Base-by-base conservation (phyloP, 305 asterid species). In the Caryopteris hybrid region DNA sequence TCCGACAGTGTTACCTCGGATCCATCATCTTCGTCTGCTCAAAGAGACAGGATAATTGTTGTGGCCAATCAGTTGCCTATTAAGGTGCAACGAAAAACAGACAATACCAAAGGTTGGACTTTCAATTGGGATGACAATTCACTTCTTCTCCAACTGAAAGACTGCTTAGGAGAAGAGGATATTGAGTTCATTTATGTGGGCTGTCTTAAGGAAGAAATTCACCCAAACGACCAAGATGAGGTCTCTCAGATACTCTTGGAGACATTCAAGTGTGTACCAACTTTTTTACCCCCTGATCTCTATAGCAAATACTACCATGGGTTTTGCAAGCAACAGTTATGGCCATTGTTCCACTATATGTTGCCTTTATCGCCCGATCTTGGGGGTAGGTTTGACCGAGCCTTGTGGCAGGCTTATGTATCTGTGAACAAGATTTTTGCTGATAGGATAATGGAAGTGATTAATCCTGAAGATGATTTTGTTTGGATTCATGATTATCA, bases 301-400 rank as follows among this genome's bases (percentile, higher is more conserved):
- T 91, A 70, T 53, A 85, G 74, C 34, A 74, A 83, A 42, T 88
- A 70, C 82, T 91, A 91, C 69, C 97, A 91, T 58, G 97, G 97
- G 1, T 91, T 91, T 54, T 91, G 97, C 70, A 91, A 91, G 53
- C 97, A 91, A 58, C 96, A 91, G 64, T 72, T 91, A 17, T 91
- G 97, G 97, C 97, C 97, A 0, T 51, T 91, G 76, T 91, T 91
- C 80, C 97, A 91, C 74, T 91, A 91, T 64, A 91, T 91, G 97
- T 57, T 91, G 74, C 97, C 97, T 3, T 70, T 91, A 9, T 91
- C 96, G 0, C 93, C 97, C 1, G 96, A 91, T 74, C 88, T 91
- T 1, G 97, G 97, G 0, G 97, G 97, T 33, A 68, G 97, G 69
- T 91, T 88, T 45, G 81, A 86, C 52, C 88, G 97, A 16, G 69